These are phyloP conservation scores for Globisporangium nunn DNA, from an alignment of 352 stramenopile genomes.

Conservation along the genomic window DNA sequence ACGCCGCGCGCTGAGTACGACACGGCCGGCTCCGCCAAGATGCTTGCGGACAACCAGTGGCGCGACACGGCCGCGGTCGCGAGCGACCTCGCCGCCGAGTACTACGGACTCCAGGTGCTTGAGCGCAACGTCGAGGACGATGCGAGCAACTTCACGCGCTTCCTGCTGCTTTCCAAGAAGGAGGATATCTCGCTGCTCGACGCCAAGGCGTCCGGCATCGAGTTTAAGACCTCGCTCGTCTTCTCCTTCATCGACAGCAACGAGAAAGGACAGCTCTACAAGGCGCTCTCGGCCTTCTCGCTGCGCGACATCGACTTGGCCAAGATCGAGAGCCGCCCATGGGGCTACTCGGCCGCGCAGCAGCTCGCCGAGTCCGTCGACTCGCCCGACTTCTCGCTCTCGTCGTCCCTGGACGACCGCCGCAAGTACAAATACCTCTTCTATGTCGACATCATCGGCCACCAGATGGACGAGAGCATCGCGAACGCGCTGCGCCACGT, in stretches of 20 bases:
- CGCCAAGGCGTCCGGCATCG: slow-evolving; percentile 16
- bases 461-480: slow-evolving; percentile 57
- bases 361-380: slow-evolving; percentile 28
- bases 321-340: slow-evolving; percentile 73
- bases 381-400: slow-evolving; percentile 25
- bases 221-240: slow-evolving; percentile 72
- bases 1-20: slow-evolving; percentile 91
- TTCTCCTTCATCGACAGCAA: slow-evolving; percentile 68
- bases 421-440: slow-evolving; percentile 79
- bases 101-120: slow-evolving; percentile 91
- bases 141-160: slow-evolving; percentile 93
- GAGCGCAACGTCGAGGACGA: slow-evolving; percentile 87
- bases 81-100: slow-evolving; percentile 91
- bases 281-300: slow-evolving; percentile 53
- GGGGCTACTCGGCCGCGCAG: slow-evolving; percentile 47
- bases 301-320: slow-evolving; percentile 53
- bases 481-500: slow-evolving; percentile 73
- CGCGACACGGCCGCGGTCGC: slow-evolving; percentile 89
- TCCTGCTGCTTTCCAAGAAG: slow-evolving; percentile 77
- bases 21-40: slow-evolving; percentile 96
- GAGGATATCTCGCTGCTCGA: slow-evolving; percentile 27
- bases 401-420: slow-evolving; percentile 19
- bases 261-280: slow-evolving; percentile 52
- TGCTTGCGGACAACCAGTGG: slow-evolving; percentile 89
- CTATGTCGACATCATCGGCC: slow-evolving; percentile 64